Base-by-base conservation (phyloP, 371 early-diverging fungal species). In the Encephalitozoon romaleae region DNA sequence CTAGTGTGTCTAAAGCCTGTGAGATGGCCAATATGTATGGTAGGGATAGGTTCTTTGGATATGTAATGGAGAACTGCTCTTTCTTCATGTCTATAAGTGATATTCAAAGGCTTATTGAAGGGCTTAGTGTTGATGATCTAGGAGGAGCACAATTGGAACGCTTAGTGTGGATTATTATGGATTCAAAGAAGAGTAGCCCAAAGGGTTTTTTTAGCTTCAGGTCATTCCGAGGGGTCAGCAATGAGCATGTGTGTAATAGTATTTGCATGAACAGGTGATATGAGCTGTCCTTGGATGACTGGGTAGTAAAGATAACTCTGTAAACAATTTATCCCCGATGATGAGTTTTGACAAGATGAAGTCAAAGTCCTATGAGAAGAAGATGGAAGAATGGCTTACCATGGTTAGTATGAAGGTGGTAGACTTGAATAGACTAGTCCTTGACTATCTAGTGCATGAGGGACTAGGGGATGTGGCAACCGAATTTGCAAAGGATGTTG, bases 391-490 rank as follows among this genome's bases (percentile, higher is more conserved):
- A 15, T 47, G 49, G 49, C 21, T 47, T 15, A 18, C 49, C 3
- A 18, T 21, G 21, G 21, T 47, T 15, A 47, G 49, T 8, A 21
- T 47, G 49, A 47, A 47, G 49, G 49, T 47, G 0, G n/a, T 23
- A 0, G 26, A 43, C 25, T 49, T 52, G 5, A 72, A 72, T 18
- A 30, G 18, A 1, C 41, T 72, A 51, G 30, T 59, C 32, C 47
- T 72, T 49, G 52, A 73, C 11, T 73, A 73, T 41, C 53, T 73
- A 28, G 41, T 51, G 4, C 26, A 66, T 28, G 59, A 45, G 41
- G 74, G 74, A 3, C 41, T 55, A 12, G 26, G 26, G 15, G n/a
- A 64, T 73, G 15, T 73, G 2, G 39, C 25, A 5, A 39, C 39
- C 11, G 28, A 64, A 32, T 66, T 51, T 41, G 45, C 66, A 34